A percentile compares a stretch with the other conserved stretches of the same genome.
Evolutionary conservation across 2,329 filamentous ascomycete genomes (phyloP).

Genomic region (Colletotrichum lindemuthianum): DNA sequence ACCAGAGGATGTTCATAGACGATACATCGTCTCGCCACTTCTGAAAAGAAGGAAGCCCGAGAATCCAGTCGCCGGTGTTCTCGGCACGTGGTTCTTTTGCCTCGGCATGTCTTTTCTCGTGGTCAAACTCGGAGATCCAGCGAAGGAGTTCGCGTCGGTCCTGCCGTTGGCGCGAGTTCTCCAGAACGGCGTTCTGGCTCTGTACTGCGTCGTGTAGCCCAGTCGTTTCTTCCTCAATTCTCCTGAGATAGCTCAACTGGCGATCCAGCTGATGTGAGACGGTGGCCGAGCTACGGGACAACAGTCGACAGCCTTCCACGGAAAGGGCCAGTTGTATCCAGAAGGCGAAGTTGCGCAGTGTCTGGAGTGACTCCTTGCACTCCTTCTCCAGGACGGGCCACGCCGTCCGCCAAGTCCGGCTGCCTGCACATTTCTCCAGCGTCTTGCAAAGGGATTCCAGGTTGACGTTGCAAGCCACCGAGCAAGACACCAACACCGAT

Average conservation of each 20-base stretch:
- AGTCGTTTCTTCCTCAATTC: background rate
- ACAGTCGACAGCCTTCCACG: background rate
- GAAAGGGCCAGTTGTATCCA: background rate
- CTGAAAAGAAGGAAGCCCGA: background rate
- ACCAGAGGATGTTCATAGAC: background rate
- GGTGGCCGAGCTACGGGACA: background rate
- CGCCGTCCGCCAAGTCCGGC: background rate
- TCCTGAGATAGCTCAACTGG: background rate
- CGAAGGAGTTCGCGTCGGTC: background rate
- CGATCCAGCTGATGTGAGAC: background rate
- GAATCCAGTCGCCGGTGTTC: background rate
- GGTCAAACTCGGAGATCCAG: background rate
- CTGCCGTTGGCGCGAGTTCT: constrained; percentile 54
- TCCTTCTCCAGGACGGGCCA: background rate
- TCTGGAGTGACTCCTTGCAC: background rate
- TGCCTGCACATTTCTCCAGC: background rate
- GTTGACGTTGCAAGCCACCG: background rate
- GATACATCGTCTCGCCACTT: background rate
- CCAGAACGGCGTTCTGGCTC: background rate
- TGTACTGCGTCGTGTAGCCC: background rate
- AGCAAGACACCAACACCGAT: background rate
- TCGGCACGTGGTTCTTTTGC: background rate
- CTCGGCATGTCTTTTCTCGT: background rate
- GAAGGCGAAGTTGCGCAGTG: background rate
- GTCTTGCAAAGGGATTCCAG: background rate